Evolutionary conservation across 352 stramenopile genomes (phyloP), one percentile per base, ranked within the genome.

Genomic region (Globisporangium acanthophoron): DNA sequence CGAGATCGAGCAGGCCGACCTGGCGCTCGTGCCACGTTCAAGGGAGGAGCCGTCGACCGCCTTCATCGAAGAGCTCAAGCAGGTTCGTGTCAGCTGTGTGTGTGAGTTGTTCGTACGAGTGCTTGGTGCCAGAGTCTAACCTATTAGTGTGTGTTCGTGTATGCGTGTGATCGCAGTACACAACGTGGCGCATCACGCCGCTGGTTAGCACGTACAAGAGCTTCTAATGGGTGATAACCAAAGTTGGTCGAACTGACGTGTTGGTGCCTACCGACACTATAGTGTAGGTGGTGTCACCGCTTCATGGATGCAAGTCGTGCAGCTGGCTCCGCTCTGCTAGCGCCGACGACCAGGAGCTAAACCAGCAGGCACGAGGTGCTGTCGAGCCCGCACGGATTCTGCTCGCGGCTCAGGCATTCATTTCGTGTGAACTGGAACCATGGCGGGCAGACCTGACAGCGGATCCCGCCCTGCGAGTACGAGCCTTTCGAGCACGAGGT

Each of bases 11-110:
- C 70, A 77, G 2, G 74, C 81, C 7, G 86, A 96, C 53, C 58
- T 81, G 21, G 50, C 35, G 16, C 47, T 71, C 18, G 77, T 94
- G 37, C 83, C 85, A 0, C 74, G 68, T 41, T 70, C 81, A 24
- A 54, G 52, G 21, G 71, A 79, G 48, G 64, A 71, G 18, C 78
- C 84, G 8, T 94, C 84, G 5, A 58, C 68, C 21, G 80, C 71
- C 0, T 94, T 94, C 66, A 74, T 92, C 3, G 70, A 94, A 33
- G 81, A 91, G 54, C 65, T 94, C 52, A 72, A 76, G 1, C 76
- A 85, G 71, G 78, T 88, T 31, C 37, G n/a, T 31, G 16, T 13
- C 16, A 11, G 13, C 16, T 3, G 47, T 61, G 5, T 8, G 3
- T 12, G n/a, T 16, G 5, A 45, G 24, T 46, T 7, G 33, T 43